These are phyloP conservation scores for Botrytis galanthina DNA, from an alignment of 2,329 filamentous ascomycete species.

Conservation along the genomic window DNA sequence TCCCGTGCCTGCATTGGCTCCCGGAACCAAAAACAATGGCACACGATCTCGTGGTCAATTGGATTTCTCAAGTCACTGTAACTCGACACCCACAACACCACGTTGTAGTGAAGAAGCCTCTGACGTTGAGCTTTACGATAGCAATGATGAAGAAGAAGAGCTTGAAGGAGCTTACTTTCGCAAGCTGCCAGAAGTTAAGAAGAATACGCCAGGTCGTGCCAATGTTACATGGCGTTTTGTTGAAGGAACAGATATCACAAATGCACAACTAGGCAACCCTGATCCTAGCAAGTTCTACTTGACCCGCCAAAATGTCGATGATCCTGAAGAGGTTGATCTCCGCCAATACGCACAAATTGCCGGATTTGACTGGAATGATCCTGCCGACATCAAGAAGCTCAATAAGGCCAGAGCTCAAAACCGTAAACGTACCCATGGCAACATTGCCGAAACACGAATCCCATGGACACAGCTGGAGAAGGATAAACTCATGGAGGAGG, in stretches of 20 bases:
- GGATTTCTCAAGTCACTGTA: background rate
- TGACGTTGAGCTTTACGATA: background rate
- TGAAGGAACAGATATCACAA: background rate
- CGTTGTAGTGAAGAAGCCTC: background rate
- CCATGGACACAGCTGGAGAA: conserved; percentile 14
- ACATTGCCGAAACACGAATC: conserved; percentile 2
- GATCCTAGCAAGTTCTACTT: conserved; percentile 17
- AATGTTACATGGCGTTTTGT: conserved; percentile 2
- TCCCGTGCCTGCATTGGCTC: background rate
- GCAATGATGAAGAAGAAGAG: conserved; percentile 1
- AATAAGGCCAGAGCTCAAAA: conserved; percentile 9
- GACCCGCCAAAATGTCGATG: background rate
- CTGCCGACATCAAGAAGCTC: background rate
- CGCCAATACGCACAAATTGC: background rate
- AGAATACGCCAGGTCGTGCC: conserved; percentile 10
- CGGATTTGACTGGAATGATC: conserved; percentile 9
- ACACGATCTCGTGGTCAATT: background rate
- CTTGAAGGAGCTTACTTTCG: background rate
- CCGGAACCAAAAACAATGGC: background rate
- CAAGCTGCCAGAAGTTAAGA: conserved; percentile 1
- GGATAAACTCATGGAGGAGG: background rate
- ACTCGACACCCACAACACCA: background rate
- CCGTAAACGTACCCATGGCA: background rate
- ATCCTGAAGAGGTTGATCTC: background rate
- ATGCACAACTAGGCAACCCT: background rate